A percentile compares a stretch with the other conserved stretches of the same genome.
These are phyloP conservation scores for Botryotinia calthae DNA, from an alignment of 2,329 filamentous ascomycete species.

Conservation along the genomic window DNA sequence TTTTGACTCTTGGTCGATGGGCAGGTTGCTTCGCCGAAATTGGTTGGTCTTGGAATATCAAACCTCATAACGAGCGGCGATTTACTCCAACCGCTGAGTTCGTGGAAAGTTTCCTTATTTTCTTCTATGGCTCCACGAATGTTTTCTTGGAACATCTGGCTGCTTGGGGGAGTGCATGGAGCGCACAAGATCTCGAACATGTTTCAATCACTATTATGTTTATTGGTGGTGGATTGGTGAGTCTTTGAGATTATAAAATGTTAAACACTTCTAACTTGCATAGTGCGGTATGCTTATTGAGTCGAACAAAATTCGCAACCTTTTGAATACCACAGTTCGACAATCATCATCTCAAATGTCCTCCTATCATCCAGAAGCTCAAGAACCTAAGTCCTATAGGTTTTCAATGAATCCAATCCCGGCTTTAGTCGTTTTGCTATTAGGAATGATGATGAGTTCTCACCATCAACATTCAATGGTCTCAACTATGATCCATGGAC, in stretches of 20 bases:
- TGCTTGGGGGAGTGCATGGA: conserved; percentile 69
- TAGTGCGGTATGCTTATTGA: conserved; percentile 83
- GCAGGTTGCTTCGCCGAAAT: conserved; percentile 85
- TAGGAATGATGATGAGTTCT: conserved; percentile 93
- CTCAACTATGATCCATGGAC: conserved; percentile 87
- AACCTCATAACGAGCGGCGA: conserved; percentile 47
- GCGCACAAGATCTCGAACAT: conserved; percentile 81
- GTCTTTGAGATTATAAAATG: conserved; percentile 38
- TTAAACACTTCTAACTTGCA: conserved; percentile 5
- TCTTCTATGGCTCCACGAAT: conserved; percentile 83
- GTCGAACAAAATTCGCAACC: conserved; percentile 63
- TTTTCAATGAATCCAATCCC: conserved; percentile 87
- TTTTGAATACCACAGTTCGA: conserved; percentile 53
- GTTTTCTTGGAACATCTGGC: conserved; percentile 89
- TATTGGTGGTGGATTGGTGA: conserved; percentile 83
- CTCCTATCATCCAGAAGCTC: conserved; percentile 44
- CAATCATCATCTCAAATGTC: conserved; percentile 37
- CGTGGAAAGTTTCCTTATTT: conserved; percentile 84
- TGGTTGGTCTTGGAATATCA: conserved; percentile 94
- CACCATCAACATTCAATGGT: conserved; percentile 75
- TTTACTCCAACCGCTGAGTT: conserved; percentile 82
- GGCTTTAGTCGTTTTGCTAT: conserved; percentile 76
- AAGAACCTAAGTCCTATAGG: conserved; percentile 61
- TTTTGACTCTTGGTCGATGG: conserved; percentile 85
- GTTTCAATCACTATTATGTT: conserved; percentile 91